These are phyloP conservation scores for Thalassia testudinum DNA, from an alignment of 116 monocot genomes.

Conservation along the genomic window DNA sequence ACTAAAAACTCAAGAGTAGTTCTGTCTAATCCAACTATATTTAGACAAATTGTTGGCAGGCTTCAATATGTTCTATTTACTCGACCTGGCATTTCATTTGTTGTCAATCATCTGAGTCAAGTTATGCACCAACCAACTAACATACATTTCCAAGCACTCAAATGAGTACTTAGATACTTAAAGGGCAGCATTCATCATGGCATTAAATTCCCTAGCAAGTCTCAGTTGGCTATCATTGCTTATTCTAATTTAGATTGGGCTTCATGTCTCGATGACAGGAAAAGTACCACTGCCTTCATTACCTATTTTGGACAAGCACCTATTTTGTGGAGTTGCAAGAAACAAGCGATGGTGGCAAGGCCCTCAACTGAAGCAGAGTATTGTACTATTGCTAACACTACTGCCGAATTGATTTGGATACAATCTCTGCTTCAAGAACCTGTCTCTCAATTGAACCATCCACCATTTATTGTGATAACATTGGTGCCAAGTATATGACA, in stretches of 20 bases:
- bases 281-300: background rate
- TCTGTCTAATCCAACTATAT: background rate
- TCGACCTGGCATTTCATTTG: background rate
- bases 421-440: background rate
- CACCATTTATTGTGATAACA: background rate
- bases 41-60: background rate
- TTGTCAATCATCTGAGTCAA: background rate
- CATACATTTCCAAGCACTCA: background rate
- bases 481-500: background rate
- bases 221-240: background rate
- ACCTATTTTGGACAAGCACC: background rate
- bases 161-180: background rate
- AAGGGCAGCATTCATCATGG: background rate
- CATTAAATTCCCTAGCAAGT: background rate
- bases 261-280: background rate
- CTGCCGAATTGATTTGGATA: constrained; percentile 1
- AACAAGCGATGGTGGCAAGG: background rate
- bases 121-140: background rate
- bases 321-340: background rate
- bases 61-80: constrained; percentile 1
- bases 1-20: background rate
- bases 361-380: constrained; percentile 1
- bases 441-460: background rate
- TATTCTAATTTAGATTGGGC: constrained; percentile 2
- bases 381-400: background rate